Evolutionary conservation across 306 rosid genomes (phyloP), one percentile per base, ranked within the genome.

Genomic region (Prunus mira): DNA sequence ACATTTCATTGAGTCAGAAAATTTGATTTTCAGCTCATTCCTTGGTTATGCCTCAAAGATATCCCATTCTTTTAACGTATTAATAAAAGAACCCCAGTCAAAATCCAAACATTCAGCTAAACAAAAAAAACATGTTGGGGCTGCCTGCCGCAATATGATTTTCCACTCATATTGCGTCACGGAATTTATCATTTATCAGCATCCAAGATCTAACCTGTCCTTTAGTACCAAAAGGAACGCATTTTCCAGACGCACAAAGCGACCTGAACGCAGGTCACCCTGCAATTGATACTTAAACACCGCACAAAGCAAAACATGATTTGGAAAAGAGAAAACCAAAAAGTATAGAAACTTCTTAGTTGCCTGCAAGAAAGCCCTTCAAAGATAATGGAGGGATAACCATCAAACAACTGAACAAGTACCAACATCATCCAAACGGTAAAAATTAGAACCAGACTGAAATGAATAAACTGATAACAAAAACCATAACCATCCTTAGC

Each of bases 401-500:
- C 38, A 27, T 50, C 57, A 47, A 9, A 25, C 9, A 41, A 34
- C 51, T 17, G 6, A 47, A 49, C 32, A 72, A 62, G 46, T 6
- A 22, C 46, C 69, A 18, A 17, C 30, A 62, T 12, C 32, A 30
- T 75, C 32, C 71, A 43, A 47, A 49, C 11, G 69, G 41, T 41
- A 50, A 9, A 64, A 20, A 64, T 32, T 52, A 15, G 13, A 27
- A 72, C 60, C 3, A 18, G 15, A 32, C 47, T 18, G 22, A 20
- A 78, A 30, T 34, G 32, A 2, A 3, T 15, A 65, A 34, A 52
- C 63, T 2, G 46, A 62, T 11, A 22, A 10, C 14, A 17, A 32
- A 65, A 76, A 52, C 6, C 79, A 54, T 55, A 76, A 52, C 6
- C 79, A 54, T 55, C 56, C 14, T 25, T 15, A 76, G 51, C 64